Percentiles rank a stretch among this genome's conserved stretches.
phyloP scores from a whole-genome alignment of 2,329 filamentous ascomycete genomes.

The Clonostachys rhizophaga region DNA sequence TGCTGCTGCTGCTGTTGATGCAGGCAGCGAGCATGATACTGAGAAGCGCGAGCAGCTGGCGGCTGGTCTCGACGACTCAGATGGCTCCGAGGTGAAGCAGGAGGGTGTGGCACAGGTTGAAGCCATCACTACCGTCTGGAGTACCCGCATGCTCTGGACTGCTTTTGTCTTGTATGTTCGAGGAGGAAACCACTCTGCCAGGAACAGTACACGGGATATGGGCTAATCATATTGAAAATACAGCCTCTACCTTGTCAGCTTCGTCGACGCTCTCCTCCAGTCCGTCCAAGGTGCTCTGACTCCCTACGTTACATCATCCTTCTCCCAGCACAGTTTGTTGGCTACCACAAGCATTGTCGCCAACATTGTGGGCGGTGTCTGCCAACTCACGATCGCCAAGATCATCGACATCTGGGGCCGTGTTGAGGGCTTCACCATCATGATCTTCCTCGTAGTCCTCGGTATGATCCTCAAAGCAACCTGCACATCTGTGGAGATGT shows the following conservation, averaged over 20 bases:
- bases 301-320: slow-evolving; percentile 63
- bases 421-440: slow-evolving; percentile 35
- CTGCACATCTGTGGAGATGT: slow-evolving; percentile 46
- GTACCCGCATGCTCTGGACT: slow-evolving; percentile 24
- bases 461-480: slow-evolving; percentile 56
- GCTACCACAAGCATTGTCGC: slow-evolving; percentile 61
- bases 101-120: slow-evolving; percentile 30
- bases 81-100: slow-evolving; percentile 20
- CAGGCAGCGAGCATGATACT: neutral
- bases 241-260: slow-evolving; percentile 32
- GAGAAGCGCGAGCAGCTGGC: neutral
- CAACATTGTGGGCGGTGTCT: slow-evolving; percentile 28
- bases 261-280: slow-evolving; percentile 29
- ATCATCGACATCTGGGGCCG: slow-evolving; percentile 43
- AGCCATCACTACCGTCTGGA: slow-evolving; percentile 33
- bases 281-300: slow-evolving; percentile 42
- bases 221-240: neutral
- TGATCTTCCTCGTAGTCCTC: slow-evolving; percentile 34
- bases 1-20: too few relatives aligned
- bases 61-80: slow-evolving; percentile 3
- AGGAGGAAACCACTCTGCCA: neutral
- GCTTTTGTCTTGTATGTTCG: slow-evolving; percentile 32
- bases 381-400: slow-evolving; percentile 36
- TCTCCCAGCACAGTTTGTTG: slow-evolving; percentile 59
- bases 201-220: neutral